A percentile compares a stretch with the other conserved stretches of the same genome.
Conservation (phyloP, 2,329 filamentous ascomycete genomes). For the Septoria petroselini region DNA sequence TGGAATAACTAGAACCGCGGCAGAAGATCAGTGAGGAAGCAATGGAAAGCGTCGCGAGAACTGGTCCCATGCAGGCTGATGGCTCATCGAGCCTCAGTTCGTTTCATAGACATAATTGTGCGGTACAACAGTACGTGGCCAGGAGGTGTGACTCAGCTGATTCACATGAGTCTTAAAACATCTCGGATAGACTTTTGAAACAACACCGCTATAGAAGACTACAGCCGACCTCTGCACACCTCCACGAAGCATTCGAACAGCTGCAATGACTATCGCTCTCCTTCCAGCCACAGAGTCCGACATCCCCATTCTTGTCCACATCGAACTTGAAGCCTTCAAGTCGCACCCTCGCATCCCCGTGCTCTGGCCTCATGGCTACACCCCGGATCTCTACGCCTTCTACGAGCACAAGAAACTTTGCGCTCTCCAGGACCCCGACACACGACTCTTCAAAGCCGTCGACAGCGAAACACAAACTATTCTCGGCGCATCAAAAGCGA, state of each 20-base stretch:
- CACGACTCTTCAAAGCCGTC: constrained; percentile 26
- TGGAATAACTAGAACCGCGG: too few species aligned
- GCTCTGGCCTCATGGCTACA: constrained; percentile 29
- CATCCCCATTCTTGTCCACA: constrained; percentile 23
- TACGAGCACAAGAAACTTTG: constrained; percentile 19
- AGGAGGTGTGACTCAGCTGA: too few species aligned
- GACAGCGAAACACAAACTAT: constrained; percentile 27
- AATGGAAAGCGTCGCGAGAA: too few species aligned
- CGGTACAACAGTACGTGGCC: too few species aligned
- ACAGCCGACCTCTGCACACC: too few species aligned
- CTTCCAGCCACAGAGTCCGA: constrained; percentile 21
- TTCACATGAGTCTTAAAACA: too few species aligned
- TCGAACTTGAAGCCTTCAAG: constrained; percentile 31
- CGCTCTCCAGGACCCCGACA: constrained; percentile 16
- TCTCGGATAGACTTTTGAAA: too few species aligned
- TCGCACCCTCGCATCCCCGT: constrained; percentile 30
- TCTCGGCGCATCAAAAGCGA: constrained; percentile 25
- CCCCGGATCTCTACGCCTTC: constrained; percentile 28
- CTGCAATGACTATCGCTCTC: constrained; percentile 24
- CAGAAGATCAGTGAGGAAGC: too few species aligned
- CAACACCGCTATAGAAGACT: too few species aligned
- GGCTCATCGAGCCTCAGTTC: too few species aligned
- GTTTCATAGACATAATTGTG: too few species aligned
- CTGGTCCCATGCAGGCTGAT: too few species aligned
- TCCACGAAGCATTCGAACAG: background rate